phyloP scores from a whole-genome alignment of 2,329 filamentous ascomycete species.

The Trichoderma guizhouense region DNA sequence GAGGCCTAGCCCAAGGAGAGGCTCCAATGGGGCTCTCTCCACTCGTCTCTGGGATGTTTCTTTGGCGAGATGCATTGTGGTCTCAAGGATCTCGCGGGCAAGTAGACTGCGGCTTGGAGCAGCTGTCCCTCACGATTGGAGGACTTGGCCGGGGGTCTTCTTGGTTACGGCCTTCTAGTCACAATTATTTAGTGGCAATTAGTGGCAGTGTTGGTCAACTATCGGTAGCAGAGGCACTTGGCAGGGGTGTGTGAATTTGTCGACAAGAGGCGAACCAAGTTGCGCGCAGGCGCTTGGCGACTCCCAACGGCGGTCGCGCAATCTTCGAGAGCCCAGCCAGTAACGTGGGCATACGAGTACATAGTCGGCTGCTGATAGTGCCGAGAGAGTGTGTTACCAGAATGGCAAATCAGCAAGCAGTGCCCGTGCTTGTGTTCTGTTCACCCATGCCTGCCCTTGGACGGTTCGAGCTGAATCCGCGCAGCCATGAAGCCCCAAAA shows the following conservation, averaged over 20 bases:
- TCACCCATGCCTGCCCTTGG: neutral
- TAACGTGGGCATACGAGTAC: neutral
- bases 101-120: slow-evolving; percentile 2
- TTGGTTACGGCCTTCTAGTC: neutral
- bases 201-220: slow-evolving; percentile 14
- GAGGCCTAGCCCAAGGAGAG: neutral
- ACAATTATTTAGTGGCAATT: slow-evolving; percentile 16
- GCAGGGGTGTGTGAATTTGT: slow-evolving; percentile 2
- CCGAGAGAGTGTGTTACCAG: neutral
- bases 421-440: neutral
- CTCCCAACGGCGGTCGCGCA: slow-evolving; percentile 1
- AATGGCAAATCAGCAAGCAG: neutral
- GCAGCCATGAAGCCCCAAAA: neutral
- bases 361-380: neutral
- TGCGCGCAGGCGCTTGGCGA: neutral
- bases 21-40: slow-evolving; percentile 4
- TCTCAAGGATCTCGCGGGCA: slow-evolving; percentile 9
- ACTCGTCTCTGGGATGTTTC: neutral
- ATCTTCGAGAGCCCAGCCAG: neutral
- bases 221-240: neutral
- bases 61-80: slow-evolving; percentile 13
- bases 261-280: neutral
- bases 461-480: neutral
- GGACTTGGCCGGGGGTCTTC: neutral
- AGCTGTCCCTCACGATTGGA: neutral